Evolutionary conservation across 768 basidiomycete species (phyloP).

Genomic region (Tricholoma furcatifolium): DNA sequence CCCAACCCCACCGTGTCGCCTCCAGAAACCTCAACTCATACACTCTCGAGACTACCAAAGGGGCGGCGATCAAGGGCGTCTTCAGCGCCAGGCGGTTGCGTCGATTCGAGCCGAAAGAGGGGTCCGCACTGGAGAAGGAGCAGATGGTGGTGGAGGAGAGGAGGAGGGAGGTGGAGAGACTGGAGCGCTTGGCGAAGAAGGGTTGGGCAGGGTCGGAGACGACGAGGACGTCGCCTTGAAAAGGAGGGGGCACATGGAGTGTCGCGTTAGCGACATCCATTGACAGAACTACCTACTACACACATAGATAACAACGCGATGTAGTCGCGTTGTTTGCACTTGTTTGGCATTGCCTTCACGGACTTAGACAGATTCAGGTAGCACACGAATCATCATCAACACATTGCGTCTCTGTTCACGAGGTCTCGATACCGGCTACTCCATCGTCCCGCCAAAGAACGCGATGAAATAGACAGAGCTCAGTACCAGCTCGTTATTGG

Average conservation of each 20-base stretch:
- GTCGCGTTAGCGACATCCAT: no score
- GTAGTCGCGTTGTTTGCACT: no score
- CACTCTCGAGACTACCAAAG: conserved; percentile 19
- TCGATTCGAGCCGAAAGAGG: conserved; percentile 16
- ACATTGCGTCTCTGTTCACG: no score
- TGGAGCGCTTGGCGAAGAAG: neutral
- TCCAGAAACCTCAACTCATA: conserved; percentile 21
- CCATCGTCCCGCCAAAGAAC: conserved; percentile 20
- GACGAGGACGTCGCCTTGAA: conserved; percentile 8
- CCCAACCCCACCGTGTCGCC: no score
- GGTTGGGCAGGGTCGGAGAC: neutral
- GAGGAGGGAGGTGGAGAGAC: neutral
- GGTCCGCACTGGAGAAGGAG: conserved; percentile 16
- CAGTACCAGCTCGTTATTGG: conserved; percentile 17
- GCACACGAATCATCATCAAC: no score
- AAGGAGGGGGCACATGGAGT: no score
- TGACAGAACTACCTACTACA: no score
- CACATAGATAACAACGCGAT: no score
- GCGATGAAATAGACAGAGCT: conserved; percentile 17
- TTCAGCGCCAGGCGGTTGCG: conserved; percentile 21
- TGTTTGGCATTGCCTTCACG: no score
- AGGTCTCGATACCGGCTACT: no score
- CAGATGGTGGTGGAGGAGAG: conserved; percentile 12
- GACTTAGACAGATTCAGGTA: no score
- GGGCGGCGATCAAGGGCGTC: conserved; percentile 11